phyloP scores from a whole-genome alignment of 169 alveolate genomes.

The Eimeria falciformis region DNA sequence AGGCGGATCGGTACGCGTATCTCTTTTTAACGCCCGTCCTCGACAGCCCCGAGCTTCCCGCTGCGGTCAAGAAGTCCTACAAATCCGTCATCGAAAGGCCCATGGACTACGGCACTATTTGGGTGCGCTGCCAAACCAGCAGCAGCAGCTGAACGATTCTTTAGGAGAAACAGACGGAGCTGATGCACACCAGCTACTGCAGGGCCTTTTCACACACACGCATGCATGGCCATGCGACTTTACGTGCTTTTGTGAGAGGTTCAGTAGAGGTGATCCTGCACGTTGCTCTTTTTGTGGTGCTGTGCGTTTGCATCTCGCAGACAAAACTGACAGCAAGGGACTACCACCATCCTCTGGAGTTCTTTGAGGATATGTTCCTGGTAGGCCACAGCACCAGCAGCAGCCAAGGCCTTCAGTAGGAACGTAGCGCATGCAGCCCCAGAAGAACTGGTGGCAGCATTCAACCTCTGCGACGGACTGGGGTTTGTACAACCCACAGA shows the following conservation, averaged over 20 bases:
- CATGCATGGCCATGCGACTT: not conserved
- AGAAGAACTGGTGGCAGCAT: not conserved
- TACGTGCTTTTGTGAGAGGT: not conserved
- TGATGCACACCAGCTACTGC: not conserved
- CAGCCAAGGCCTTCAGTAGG: not conserved
- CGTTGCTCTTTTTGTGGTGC: not conserved
- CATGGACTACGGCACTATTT: constrained; percentile 77
- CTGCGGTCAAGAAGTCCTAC: constrained; percentile 72
- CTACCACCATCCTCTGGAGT: constrained; percentile 64
- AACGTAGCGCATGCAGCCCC: constrained; percentile 1
- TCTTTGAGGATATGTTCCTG: constrained; percentile 68
- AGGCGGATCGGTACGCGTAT: constrained; percentile 74
- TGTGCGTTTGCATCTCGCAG: constrained; percentile 30
- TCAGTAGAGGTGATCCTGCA: not conserved
- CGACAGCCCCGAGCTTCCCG: constrained; percentile 74
- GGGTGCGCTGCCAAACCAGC: constrained; percentile 55
- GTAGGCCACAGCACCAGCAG: constrained; percentile 30
- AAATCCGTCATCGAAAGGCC: constrained; percentile 63
- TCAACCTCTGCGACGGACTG: too few relatives aligned
- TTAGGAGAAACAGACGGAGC: not conserved
- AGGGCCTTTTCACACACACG: not conserved
- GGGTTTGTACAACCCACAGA: too few relatives aligned
- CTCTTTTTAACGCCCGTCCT: constrained; percentile 68
- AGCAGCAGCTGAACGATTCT: not conserved
- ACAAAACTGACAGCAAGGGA: constrained; percentile 63